Percentiles rank a stretch among this genome's conserved stretches.
Evolutionary conservation across 2,329 filamentous ascomycete genomes (phyloP).

Genomic region (Amylocarpus encephaloides): DNA sequence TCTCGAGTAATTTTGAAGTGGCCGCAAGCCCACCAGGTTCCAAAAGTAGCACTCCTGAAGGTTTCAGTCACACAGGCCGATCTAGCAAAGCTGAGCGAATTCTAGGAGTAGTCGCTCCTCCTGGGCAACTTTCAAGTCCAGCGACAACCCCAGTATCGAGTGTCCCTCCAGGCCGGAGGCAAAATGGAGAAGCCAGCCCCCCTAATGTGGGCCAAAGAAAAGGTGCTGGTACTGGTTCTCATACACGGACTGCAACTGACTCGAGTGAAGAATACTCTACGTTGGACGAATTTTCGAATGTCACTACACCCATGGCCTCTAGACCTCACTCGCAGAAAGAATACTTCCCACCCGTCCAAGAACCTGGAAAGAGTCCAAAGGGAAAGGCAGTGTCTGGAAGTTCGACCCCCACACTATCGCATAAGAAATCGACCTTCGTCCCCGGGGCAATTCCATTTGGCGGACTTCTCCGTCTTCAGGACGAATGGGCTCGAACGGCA

Average conservation of each 20-base stretch:
- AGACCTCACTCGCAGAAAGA: slow-evolving; percentile 25
- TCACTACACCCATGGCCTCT: slow-evolving; percentile 25
- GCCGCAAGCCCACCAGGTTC: slow-evolving; percentile 3
- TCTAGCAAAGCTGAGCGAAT: slow-evolving; percentile 5
- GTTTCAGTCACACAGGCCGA: not conserved
- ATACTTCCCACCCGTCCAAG: not conserved
- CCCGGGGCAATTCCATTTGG: slow-evolving; percentile 8
- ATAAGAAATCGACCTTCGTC: slow-evolving; percentile 6
- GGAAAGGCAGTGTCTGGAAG: not conserved
- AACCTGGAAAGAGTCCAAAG: not conserved
- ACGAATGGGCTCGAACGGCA: slow-evolving; percentile 17
- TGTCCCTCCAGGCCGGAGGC: not conserved
- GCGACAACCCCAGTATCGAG: not conserved
- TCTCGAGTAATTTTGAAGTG: slow-evolving; percentile 9
- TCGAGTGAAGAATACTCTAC: slow-evolving; percentile 28
- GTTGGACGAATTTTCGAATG: slow-evolving; percentile 23
- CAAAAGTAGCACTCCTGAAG: not conserved
- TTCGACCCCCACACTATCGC: slow-evolving; percentile 2
- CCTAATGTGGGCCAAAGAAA: not conserved
- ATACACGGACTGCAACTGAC: slow-evolving; percentile 17
- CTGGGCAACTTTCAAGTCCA: not conserved
- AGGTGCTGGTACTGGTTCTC: slow-evolving; percentile 1
- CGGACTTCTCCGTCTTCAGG: slow-evolving; percentile 6
- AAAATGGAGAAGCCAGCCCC: not conserved
- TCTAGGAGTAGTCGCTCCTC: slow-evolving; percentile 5